Conservation (phyloP, 106 monocot species). For the Dioscorea zingiberensis region DNA sequence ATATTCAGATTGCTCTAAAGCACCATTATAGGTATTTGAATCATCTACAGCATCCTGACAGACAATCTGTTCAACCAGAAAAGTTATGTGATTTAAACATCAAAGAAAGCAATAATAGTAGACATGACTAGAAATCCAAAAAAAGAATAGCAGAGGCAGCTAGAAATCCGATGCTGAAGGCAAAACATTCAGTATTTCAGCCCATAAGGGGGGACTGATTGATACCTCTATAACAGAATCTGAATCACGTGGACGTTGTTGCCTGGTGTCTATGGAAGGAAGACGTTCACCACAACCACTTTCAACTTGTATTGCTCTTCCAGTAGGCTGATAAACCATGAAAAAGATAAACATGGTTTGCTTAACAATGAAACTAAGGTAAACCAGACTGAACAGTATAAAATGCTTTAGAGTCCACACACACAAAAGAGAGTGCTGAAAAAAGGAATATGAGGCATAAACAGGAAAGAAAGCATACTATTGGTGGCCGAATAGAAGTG, state of each 20-base stretch:
- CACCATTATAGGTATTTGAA: slow-evolving; percentile 25
- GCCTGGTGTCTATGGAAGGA: slow-evolving; percentile 86
- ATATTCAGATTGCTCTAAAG: slow-evolving; percentile 32
- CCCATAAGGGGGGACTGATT: neutral
- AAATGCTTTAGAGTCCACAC: too few species aligned
- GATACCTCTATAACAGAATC: slow-evolving; percentile 90
- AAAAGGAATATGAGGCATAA: neutral
- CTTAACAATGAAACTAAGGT: too few species aligned
- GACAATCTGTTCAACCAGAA: slow-evolving; percentile 44
- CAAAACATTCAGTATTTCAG: neutral
- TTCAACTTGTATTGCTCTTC: slow-evolving; percentile 94
- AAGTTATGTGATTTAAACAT: neutral
- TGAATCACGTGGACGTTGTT: slow-evolving; percentile 63
- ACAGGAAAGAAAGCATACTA: slow-evolving; percentile 37
- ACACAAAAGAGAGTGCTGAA: too few species aligned
- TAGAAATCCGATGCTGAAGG: neutral
- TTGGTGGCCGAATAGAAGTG: slow-evolving; percentile 27
- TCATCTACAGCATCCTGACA: slow-evolving; percentile 48
- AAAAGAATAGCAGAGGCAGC: neutral
- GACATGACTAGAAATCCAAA: neutral
- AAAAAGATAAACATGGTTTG: neutral
- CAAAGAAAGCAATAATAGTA: too few species aligned
- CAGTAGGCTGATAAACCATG: slow-evolving; percentile 47
- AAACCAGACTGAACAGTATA: too few species aligned
- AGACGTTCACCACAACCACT: slow-evolving; percentile 66